These are phyloP conservation scores for Eremothecium coryli DNA, from an alignment of 1,139 yeast genomes.

Conservation along the genomic window DNA sequence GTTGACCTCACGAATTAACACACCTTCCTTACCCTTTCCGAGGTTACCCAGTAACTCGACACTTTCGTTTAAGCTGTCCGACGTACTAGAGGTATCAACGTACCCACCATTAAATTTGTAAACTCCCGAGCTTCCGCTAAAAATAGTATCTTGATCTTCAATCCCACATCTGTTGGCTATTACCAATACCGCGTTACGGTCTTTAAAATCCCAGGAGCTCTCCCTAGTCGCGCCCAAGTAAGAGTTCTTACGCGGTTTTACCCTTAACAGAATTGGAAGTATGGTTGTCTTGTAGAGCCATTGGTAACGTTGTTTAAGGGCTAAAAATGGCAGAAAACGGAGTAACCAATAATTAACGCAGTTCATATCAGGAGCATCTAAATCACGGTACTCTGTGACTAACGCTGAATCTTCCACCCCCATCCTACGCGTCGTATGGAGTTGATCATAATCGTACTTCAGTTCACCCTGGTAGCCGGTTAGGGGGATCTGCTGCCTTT, in stretches of 20 bases:
- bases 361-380: slow-evolving; percentile 32
- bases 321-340: slow-evolving; percentile 60
- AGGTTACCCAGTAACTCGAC: slow-evolving; percentile 47
- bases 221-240: slow-evolving; percentile 35
- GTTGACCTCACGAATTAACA: slow-evolving; percentile 49
- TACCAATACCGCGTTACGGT: slow-evolving; percentile 19
- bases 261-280: slow-evolving; percentile 7
- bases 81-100: slow-evolving; percentile 17
- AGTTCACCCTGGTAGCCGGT: slow-evolving; percentile 23
- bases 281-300: slow-evolving; percentile 16
- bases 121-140: slow-evolving; percentile 70
- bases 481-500: slow-evolving; percentile 14
- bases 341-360: slow-evolving; percentile 58
- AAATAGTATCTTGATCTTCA: slow-evolving; percentile 46
- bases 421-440: not conserved
- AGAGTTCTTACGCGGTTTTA: slow-evolving; percentile 20
- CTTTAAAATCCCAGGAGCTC: slow-evolving; percentile 21
- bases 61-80: slow-evolving; percentile 38
- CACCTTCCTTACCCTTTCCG: slow-evolving; percentile 56
- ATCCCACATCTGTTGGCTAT: slow-evolving; percentile 57
- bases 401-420: slow-evolving; percentile 10
- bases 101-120: slow-evolving; percentile 40
- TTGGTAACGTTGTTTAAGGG: slow-evolving; percentile 14
- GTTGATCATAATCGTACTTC: slow-evolving; percentile 16
- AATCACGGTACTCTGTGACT: slow-evolving; percentile 16